Percentiles rank a stretch among this genome's conserved stretches.
These are phyloP conservation scores for Parachaetomium inaequale DNA, from an alignment of 495 filamentous ascomycete genomes.

Conservation along the genomic window DNA sequence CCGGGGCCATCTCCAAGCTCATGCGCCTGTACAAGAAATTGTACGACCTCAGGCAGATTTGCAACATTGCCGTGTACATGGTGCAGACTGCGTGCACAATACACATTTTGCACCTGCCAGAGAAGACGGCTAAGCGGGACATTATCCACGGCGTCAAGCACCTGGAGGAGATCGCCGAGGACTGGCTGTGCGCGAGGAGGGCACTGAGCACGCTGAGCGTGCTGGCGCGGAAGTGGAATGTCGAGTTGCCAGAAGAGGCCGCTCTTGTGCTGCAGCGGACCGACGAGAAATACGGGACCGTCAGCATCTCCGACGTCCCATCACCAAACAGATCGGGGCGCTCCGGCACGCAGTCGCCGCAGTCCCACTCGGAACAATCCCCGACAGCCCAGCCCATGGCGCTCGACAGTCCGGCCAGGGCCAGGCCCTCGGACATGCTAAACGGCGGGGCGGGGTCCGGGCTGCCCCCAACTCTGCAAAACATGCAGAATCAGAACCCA, in stretches of 20 bases:
- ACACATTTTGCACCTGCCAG: conserved; percentile 87
- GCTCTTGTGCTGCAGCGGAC: conserved; percentile 63
- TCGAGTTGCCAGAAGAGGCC: conserved; percentile 83
- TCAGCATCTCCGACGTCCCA: conserved; percentile 55
- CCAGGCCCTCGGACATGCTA: conserved; percentile 29
- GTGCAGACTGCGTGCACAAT: conserved; percentile 90
- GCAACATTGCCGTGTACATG: conserved; percentile 94
- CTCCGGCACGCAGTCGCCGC: conserved; percentile 29
- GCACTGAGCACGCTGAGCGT: conserved; percentile 82
- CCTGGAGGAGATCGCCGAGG: conserved; percentile 92
- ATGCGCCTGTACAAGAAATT: conserved; percentile 89
- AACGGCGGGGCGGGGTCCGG: conserved; percentile 17
- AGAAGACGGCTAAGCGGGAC: conserved; percentile 83
- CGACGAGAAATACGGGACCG: conserved; percentile 52
- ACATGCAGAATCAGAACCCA: not conserved
- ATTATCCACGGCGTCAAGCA: conserved; percentile 87
- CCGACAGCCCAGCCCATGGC: conserved; percentile 28
- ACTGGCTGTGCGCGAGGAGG: conserved; percentile 85
- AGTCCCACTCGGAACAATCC: conserved; percentile 16
- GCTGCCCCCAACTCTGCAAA: conserved; percentile 14
- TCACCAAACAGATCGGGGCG: conserved; percentile 38
- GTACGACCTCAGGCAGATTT: conserved; percentile 87
- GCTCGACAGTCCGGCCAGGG: conserved; percentile 16
- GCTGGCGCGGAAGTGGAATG: conserved; percentile 82
- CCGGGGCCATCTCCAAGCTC: conserved; percentile 82